Evolutionary conservation across 73 alveolate genomes (phyloP).

Genomic region (Breviolum minutum): DNA sequence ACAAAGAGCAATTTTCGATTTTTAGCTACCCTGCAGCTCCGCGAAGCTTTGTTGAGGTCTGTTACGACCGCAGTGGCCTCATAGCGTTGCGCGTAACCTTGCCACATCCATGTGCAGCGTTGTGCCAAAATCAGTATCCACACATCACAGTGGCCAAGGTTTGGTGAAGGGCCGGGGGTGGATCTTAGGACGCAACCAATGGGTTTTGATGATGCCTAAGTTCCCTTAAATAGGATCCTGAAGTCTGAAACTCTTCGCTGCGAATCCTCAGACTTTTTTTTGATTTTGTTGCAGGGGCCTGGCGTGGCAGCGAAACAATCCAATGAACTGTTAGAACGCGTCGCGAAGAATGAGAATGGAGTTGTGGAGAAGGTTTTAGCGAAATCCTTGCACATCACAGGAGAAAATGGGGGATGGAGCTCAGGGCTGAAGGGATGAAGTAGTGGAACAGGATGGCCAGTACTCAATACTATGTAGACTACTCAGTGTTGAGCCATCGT

Average conservation of each 20-base stretch:
- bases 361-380: conserved; percentile 1
- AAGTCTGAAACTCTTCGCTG: not conserved
- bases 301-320: conserved; percentile 89
- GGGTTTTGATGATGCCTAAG: not conserved
- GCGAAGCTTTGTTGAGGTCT: not conserved
- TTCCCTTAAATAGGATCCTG: not conserved
- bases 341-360: not conserved
- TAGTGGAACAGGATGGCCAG: no score
- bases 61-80: conserved; percentile 11
- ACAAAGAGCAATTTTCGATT: no score
- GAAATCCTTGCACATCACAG: conserved; percentile 29
- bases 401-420: not conserved
- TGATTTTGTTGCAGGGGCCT: conserved; percentile 11
- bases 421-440: not conserved
- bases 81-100: conserved; percentile 56
- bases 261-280: not conserved
- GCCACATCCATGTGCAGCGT: not conserved
- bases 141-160: conserved; percentile 90
- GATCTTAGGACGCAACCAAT: not conserved
- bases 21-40: no score
- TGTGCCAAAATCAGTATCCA: conserved; percentile 82
- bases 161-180: not conserved
- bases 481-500: no score
- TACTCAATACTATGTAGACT: no score
- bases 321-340: conserved; percentile 45